Base-by-base conservation (phyloP, 495 filamentous ascomycete genomes). In the Penicillium cosmopolitanum region DNA sequence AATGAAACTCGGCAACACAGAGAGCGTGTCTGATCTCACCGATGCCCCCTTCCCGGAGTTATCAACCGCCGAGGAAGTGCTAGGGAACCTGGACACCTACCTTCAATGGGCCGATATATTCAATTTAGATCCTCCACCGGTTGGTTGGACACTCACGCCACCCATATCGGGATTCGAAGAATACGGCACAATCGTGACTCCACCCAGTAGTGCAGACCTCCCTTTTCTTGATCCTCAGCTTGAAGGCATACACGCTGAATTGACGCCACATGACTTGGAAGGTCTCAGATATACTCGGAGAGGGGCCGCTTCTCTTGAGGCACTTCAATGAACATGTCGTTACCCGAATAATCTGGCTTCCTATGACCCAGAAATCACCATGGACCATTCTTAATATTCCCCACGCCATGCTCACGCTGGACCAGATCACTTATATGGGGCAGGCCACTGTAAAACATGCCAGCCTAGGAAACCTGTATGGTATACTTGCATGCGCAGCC, bases 21-120 rank as follows among this genome's bases (percentile, higher is more conserved):
- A 38, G 11, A 15, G 35, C 35, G 13, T 15, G 10, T 11, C 13
- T 11, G 35, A 15, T 13, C 13, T 38, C 35, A 12, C 3, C 3
- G 13, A 15, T 38, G 4, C 3, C 13, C 13, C 35, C 10, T 15
- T 38, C 13, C 11, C 35, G 35, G 34, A 48, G 1, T 11, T 18
- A 23, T 9, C 25, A 5, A 10, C 50, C 19, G 10, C 42, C 8
- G 53, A 59, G 19, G 15, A 40, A 31, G 18, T 1, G 18, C 8
- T 38, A 19, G 36, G 23, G 3, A 34, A 68, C 25, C 66, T 73
- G 33, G 67, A 75, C 34, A 70, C 71, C 31, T 71, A 73, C 18
- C 55, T 75, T 0, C 72, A 71, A 9, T 75, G 70, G 70, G 71
- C 72, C 0, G 70, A 75, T 55, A 42, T 75, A 0, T 64, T 75